Evolutionary conservation across 2,329 filamentous ascomycete genomes (phyloP).

Genomic region (Colletotrichum agaves): DNA sequence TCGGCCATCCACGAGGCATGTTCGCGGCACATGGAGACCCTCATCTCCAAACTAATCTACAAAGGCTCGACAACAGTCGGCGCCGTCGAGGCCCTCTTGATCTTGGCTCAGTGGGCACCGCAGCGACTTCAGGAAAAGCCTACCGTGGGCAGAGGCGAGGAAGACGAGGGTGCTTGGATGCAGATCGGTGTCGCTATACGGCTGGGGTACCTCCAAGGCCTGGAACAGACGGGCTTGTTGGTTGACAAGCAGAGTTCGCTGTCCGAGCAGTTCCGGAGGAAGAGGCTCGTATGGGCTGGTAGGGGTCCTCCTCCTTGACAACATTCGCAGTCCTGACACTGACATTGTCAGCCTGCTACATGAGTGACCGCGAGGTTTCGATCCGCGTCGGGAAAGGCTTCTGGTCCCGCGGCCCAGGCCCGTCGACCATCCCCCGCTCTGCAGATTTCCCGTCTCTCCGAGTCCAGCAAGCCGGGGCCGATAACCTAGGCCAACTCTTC

Average conservation of each 20-base stretch:
- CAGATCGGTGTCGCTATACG: constrained; percentile 77
- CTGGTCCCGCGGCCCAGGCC: constrained; percentile 77
- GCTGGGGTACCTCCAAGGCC: constrained; percentile 75
- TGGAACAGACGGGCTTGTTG: constrained; percentile 75
- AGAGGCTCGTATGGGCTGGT: constrained; percentile 75
- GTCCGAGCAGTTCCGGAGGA: constrained; percentile 66
- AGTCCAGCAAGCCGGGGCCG: constrained; percentile 66
- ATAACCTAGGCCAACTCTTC: constrained; percentile 75
- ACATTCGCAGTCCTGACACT: background rate
- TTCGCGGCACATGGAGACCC: constrained; percentile 75
- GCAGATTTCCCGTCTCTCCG: constrained; percentile 76
- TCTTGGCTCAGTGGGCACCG: constrained; percentile 79
- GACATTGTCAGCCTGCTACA: constrained; percentile 65
- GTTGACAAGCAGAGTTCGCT: constrained; percentile 66
- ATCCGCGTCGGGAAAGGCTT: constrained; percentile 78
- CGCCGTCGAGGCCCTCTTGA: constrained; percentile 74
- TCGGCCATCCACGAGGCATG: constrained; percentile 72
- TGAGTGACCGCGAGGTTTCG: constrained; percentile 74
- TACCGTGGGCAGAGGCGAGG: constrained; percentile 75
- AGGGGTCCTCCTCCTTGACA: constrained; percentile 32
- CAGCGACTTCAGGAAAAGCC: constrained; percentile 71
- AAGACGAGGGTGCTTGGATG: constrained; percentile 82
- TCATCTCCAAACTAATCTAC: constrained; percentile 74
- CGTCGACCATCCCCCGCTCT: constrained; percentile 70
- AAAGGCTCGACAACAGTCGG: constrained; percentile 75